These are phyloP conservation scores for Pichia sp. DNA, from an alignment of 1,139 yeast species.

Conservation along the genomic window DNA sequence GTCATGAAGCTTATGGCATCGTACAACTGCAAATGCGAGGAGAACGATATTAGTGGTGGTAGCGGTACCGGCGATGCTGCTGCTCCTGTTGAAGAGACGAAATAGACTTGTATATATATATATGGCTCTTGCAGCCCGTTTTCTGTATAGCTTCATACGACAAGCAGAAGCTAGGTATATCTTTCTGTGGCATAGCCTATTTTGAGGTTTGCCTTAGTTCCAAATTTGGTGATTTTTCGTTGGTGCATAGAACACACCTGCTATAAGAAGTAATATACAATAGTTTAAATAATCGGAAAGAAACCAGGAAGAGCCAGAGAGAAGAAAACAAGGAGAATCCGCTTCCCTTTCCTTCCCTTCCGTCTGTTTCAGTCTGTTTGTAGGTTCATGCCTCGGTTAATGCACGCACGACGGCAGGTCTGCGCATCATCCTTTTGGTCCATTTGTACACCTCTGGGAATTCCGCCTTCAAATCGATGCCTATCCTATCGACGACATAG, in stretches of 20 bases:
- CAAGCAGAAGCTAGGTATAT: no score
- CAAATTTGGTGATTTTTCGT: no score
- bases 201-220: no score
- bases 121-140: background rate
- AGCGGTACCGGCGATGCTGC: background rate
- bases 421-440: conserved; percentile 89
- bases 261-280: background rate
- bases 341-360: no score
- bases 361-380: no score
- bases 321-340: no score
- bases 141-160: background rate
- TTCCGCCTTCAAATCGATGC: conserved; percentile 79
- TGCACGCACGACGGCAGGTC: conserved; percentile 80
- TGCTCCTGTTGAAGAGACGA: background rate
- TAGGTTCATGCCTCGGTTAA: conserved; percentile 31
- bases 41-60: background rate
- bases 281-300: background rate
- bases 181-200: no score
- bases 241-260: background rate
- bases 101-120: conserved; percentile 1
- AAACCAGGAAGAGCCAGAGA: background rate
- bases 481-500: conserved; percentile 89
- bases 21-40: conserved; percentile 31
- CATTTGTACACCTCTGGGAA: conserved; percentile 95
- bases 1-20: conserved; percentile 55